Base-by-base conservation (phyloP, 768 basidiomycete species). In the Asterophora parasitica region DNA sequence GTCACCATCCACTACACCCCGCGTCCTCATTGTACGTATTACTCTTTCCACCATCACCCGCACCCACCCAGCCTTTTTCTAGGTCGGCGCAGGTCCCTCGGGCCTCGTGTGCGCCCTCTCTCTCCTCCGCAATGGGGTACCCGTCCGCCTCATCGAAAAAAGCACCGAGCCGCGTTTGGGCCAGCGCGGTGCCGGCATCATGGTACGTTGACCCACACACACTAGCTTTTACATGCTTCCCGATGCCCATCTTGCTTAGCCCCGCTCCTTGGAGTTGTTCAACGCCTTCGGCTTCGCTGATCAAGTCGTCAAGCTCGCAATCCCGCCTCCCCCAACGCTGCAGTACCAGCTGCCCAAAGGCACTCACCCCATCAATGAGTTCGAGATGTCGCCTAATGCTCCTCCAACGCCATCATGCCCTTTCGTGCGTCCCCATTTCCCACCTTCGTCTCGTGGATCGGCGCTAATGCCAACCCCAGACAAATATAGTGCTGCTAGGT, bases 111-210 rank as follows among this genome's bases (percentile, higher is more conserved):
- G 68, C 42, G 74, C 72, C 3, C 63, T 75, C 1, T 54, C 65
- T 4, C 69, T 78, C 19, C 56, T 73, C 12, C 64, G 65, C 16
- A 76, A 77, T 58, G 67, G 70, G 4, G 60, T 79, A 13, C 66
- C 74, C 8, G 71, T 81, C 6, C 73, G 76, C 15, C 70, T 82
- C 20, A 72, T 81, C 38, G 73, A 81, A 48, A 76, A 75, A 51
- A 69, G 67, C 42, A 54, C 62, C 0, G 42, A 61, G 0, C 63
- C 67, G 8, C 65, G 59, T 11, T 52, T 67, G 12, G 71, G 70
- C 2, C 67, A 72, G 39, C 39, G 39, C 4, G 39, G 39, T 4
- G 17, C 38, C 4, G 39, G 39, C 26, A 40, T 40, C n/a, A 40
- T 40, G 39, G 39, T 40, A 15, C 13, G 39, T 23, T 23, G 23